phyloP scores from a whole-genome alignment of 2,329 filamentous ascomycete species.

The Epichloe uncinata region DNA sequence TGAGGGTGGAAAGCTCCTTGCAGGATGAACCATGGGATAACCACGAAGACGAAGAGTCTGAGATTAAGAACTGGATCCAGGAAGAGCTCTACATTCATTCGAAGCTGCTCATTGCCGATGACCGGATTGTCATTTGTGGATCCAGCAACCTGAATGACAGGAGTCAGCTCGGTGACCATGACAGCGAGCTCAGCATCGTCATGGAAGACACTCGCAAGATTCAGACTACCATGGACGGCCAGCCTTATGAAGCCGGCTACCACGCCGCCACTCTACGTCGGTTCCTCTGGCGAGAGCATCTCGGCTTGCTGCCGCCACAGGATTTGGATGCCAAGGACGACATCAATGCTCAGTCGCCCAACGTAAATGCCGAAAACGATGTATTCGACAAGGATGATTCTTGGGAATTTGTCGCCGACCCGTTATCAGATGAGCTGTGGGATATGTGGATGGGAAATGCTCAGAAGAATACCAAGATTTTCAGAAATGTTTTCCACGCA shows the following conservation, averaged over 20 bases:
- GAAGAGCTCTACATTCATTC: slow-evolving; percentile 94
- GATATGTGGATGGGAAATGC: slow-evolving; percentile 56
- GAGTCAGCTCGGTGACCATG: slow-evolving; percentile 74
- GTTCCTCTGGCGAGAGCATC: slow-evolving; percentile 80
- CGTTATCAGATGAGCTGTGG: slow-evolving; percentile 53
- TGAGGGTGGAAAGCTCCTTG: slow-evolving; percentile 49
- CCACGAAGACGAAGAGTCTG: slow-evolving; percentile 50
- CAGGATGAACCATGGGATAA: slow-evolving; percentile 63
- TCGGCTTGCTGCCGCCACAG: slow-evolving; percentile 68
- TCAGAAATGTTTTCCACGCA: slow-evolving; percentile 69
- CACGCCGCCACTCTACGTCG: slow-evolving; percentile 71
- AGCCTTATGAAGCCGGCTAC: slow-evolving; percentile 63
- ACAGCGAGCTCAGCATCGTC: slow-evolving; percentile 81
- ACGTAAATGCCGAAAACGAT: slow-evolving; percentile 52
- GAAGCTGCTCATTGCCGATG: slow-evolving; percentile 82
- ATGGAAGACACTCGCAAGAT: slow-evolving; percentile 71
- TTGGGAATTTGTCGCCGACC: slow-evolving; percentile 56
- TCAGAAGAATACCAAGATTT: slow-evolving; percentile 58
- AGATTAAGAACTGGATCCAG: slow-evolving; percentile 82
- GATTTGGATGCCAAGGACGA: slow-evolving; percentile 53
- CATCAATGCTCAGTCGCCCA: slow-evolving; percentile 60
- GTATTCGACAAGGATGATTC: slow-evolving; percentile 44
- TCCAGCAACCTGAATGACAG: slow-evolving; percentile 89
- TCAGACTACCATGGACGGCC: slow-evolving; percentile 63
- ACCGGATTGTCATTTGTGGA: slow-evolving; percentile 71